These are phyloP conservation scores for Sugiyamaella mastotermitis DNA, from an alignment of 805 yeast species.

Conservation along the genomic window DNA sequence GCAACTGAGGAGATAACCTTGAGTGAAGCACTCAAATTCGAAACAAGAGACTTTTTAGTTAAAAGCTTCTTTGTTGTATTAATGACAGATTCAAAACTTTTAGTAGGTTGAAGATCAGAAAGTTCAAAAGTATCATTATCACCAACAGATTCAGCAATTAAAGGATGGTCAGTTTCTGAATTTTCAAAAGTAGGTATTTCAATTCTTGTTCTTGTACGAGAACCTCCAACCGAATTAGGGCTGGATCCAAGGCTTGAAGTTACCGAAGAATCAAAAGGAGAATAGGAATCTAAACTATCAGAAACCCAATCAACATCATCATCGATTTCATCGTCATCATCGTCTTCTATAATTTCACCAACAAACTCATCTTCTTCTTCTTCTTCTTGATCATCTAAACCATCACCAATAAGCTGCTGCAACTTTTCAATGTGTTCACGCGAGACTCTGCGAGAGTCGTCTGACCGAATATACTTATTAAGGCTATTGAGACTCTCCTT, in stretches of 20 bases:
- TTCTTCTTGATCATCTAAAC: not conserved
- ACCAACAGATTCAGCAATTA: not conserved
- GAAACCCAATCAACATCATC: conserved; percentile 6
- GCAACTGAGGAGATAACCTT: conserved; percentile 20
- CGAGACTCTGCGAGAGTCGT: not conserved
- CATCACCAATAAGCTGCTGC: not conserved
- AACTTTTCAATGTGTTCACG: not conserved
- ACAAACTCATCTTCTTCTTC: not conserved
- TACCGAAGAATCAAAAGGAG: not conserved
- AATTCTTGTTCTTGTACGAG: conserved; percentile 1
- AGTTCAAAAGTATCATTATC: not conserved
- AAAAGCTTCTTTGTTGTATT: conserved; percentile 3
- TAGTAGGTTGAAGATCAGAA: not conserved
- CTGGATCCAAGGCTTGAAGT: not conserved
- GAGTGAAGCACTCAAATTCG: conserved; percentile 21
- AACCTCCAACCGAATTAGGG: not conserved
- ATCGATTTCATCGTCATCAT: conserved; percentile 4
- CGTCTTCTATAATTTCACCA: conserved; percentile 1
- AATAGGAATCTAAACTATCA: conserved; percentile 1
- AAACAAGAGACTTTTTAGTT: conserved; percentile 18
- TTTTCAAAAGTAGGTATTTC: conserved; percentile 5
- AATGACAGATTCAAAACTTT: conserved; percentile 1
- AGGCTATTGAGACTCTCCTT: not conserved
- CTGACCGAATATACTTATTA: not conserved
- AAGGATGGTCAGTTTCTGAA: conserved; percentile 8